These are phyloP conservation scores for Phanerodontia chrysosporium DNA, from an alignment of 768 basidiomycete genomes.

Conservation along the genomic window DNA sequence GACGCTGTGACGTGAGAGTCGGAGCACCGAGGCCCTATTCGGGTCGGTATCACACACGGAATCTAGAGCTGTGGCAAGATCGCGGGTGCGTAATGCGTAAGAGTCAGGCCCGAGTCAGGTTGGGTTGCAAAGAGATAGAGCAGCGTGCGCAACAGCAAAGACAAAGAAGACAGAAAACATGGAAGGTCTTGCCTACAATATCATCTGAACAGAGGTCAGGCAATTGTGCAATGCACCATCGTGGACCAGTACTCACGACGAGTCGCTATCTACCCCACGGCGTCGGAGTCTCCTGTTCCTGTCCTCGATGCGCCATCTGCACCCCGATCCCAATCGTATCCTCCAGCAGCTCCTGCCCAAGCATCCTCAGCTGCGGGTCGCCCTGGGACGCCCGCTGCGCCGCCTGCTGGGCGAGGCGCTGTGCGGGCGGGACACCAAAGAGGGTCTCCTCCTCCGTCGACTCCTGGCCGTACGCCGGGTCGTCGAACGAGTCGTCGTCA, in stretches of 20 bases:
- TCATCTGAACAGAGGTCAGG: no score
- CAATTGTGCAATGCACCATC: no score
- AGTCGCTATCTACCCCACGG: slow-evolving; percentile 30
- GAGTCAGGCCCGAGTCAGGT: no score
- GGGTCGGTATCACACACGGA: no score
- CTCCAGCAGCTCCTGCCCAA: slow-evolving; percentile 59
- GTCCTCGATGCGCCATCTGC: slow-evolving; percentile 44
- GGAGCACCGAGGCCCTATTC: no score
- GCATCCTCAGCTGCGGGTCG: slow-evolving; percentile 41
- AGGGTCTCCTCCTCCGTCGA: slow-evolving; percentile 57
- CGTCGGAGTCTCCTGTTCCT: slow-evolving; percentile 63
- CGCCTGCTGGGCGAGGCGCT: slow-evolving; percentile 26
- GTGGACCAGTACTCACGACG: not conserved
- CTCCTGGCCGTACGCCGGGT: slow-evolving; percentile 29
- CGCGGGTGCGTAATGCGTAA: no score
- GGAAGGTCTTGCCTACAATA: no score
- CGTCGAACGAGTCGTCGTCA: slow-evolving; percentile 55
- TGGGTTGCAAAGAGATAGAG: no score
- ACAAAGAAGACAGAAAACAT: no score
- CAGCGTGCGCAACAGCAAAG: no score
- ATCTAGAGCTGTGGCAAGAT: no score
- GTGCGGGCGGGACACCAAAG: slow-evolving; percentile 62
- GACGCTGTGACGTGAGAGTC: no score
- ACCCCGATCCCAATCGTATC: slow-evolving; percentile 60
- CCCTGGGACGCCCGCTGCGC: slow-evolving; percentile 16